Evolutionary conservation across 2,329 filamentous ascomycete genomes (phyloP), one percentile per base, ranked within the genome.

Genomic region (Colletotrichum simmondsii): DNA sequence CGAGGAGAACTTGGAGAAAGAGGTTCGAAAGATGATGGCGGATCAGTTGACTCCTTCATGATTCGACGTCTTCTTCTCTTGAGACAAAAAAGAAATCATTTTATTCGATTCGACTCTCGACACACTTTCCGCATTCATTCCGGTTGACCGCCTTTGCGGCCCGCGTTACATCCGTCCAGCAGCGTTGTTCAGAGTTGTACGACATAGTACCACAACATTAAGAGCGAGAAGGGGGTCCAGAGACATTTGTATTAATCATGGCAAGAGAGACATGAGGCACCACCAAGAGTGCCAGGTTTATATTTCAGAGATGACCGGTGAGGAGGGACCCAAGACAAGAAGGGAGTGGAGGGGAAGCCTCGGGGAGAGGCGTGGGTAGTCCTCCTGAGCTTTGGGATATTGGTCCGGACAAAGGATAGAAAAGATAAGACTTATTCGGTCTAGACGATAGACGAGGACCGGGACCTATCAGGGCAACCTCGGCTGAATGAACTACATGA

Each of bases 11-110:
- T 75, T 86, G 32, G 85, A 86, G 78, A 79, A 79, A n/a, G 83
- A 85, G 73, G 85, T 86, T 54, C 82, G 83, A 68, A 80, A 81
- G 79, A 85, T 86, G 84, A 80, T 86, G 79, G 77, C 80, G 70
- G 78, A 80, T 54, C 75, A 82, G 65, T 80, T 83, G 78, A 84
- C 83, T 60, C 83, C 83, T 61, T 82, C 82, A 5, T 84, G 58
- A 74, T 54, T 28, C 52, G 52, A 14, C 11, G 4, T 53, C 24
- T 53, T 26, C 12, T 53, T 14, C 14, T 26, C 22, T 26, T 11
- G 49, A n/a, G 49, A n/a, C 49, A 19, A 28, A 12, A n/a, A n/a
- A 19, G 30, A 32, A 0, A 42, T 16, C 32, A 35, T 35, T 35
- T 35, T 12, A 32, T 24, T 14, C 12, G 42, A 26, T 16, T 37